phyloP scores from a whole-genome alignment of 2,329 filamentous ascomycete genomes.

The Myriangium duriaei region DNA sequence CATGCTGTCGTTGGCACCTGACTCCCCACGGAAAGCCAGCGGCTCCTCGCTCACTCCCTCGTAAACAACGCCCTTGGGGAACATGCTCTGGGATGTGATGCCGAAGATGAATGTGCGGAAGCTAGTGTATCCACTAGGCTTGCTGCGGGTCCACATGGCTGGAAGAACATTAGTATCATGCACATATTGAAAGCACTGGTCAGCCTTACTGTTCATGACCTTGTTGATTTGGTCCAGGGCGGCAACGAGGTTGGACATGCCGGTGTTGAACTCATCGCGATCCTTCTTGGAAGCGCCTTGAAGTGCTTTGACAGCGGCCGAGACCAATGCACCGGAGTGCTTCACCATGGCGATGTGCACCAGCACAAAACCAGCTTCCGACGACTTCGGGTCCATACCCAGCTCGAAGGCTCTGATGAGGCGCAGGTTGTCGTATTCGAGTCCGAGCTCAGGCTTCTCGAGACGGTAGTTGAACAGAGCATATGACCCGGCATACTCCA shows the following conservation, averaged over 20 bases:
- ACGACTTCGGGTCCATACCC: constrained; percentile 73
- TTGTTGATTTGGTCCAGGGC: constrained; percentile 59
- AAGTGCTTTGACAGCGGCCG: constrained; percentile 52
- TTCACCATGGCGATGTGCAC: constrained; percentile 94
- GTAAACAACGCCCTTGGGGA: constrained; percentile 81
- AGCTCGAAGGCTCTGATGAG: constrained; percentile 85
- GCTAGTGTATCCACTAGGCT: constrained; percentile 69
- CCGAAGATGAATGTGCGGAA: constrained; percentile 97
- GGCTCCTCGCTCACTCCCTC: constrained; percentile 63
- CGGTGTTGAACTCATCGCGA: constrained; percentile 19
- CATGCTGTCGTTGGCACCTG: constrained; percentile 89
- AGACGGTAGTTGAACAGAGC: constrained; percentile 51
- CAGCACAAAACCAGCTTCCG: constrained; percentile 90
- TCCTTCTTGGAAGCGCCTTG: constrained; percentile 11
- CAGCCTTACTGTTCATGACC: constrained; percentile 61
- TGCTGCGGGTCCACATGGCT: constrained; percentile 79
- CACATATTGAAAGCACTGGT: background rate
- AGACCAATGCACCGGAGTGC: constrained; percentile 66
- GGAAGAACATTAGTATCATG: background rate
- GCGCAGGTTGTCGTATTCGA: constrained; percentile 53
- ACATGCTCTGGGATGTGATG: constrained; percentile 88
- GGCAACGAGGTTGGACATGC: constrained; percentile 47
- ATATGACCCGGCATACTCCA: constrained; percentile 64
- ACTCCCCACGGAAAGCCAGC: constrained; percentile 78
- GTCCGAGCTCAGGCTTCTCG: constrained; percentile 41